Conservation (phyloP, 2,329 filamentous ascomycete genomes). For the Paracoccidioides lutzii region DNA sequence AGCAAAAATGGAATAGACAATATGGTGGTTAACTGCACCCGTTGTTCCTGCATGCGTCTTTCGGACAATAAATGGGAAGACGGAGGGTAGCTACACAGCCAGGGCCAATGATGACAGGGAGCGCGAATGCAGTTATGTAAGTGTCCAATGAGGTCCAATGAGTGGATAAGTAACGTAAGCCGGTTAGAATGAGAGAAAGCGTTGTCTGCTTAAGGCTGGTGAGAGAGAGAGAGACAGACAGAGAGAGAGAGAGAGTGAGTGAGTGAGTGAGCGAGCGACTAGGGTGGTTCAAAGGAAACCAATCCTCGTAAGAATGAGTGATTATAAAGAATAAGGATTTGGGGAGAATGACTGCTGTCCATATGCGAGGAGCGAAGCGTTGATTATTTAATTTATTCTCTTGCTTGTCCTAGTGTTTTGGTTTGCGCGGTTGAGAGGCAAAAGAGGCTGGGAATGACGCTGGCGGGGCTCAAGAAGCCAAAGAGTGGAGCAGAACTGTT, state of each 20-base stretch:
- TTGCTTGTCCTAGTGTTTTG: no score
- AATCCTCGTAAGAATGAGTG: no score
- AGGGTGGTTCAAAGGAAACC: no score
- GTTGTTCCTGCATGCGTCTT: neutral
- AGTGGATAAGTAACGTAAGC: neutral
- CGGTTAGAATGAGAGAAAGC: neutral
- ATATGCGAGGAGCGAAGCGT: no score
- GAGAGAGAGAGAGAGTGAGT: neutral
- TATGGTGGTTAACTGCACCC: neutral
- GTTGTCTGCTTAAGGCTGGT: neutral
- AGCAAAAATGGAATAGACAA: neutral
- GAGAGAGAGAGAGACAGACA: no score
- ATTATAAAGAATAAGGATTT: no score
- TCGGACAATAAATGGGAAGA: neutral
- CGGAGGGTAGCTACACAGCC: neutral
- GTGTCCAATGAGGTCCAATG: neutral
- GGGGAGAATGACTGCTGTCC: no score
- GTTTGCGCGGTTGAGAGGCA: neutral
- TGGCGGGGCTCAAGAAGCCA: neutral
- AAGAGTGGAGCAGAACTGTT: no score
- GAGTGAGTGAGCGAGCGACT: no score
- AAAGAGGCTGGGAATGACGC: neutral
- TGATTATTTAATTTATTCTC: no score
- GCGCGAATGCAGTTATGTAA: neutral
- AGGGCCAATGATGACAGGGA: neutral